Base-by-base conservation (phyloP, 306 rosid genomes). In the Purshia tridentata region DNA sequence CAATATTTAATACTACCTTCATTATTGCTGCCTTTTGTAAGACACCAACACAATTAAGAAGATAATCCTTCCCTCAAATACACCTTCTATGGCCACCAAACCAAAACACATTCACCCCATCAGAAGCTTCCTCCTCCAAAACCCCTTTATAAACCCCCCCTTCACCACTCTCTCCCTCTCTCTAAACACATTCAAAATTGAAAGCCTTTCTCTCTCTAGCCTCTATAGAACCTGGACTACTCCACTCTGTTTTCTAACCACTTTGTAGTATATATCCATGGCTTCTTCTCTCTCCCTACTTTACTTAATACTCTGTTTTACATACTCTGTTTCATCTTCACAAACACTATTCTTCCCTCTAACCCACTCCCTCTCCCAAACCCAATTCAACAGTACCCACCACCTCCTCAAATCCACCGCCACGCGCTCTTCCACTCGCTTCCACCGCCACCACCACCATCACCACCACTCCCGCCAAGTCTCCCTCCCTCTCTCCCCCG, bases 401-500 rank as follows among this genome's bases (percentile, higher is more conserved):
- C 84, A 84, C 56, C 97, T 93, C 47, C 96, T 93, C 76, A 91
- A 91, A 75, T 72, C 91, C 39, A 78, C 92, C 35, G 50, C 97
- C 61, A 8, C 79, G 6, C 94, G 94, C 65, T 93, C 98, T 50
- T 19, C 77, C 48, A 29, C 73, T 2, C 96, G 97, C 60, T 86
- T 86, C 86, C 96, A 67, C 77, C 88, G 23, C 70, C 85, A 59
- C 42, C 84, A 22, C 76, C 76, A 8, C 54, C 78, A 16, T 68
- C 13, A 12, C 35, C 47, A 4, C 14, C 74, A 42, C 67, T 86
- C 53, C 14, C 76, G 16, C 20, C 93, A 90, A 63, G 76, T 91
- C 49, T 93, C 97, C 39, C 91, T 93, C 8, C 91, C 98, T 0
- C 95, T 94, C 9, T 75, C 98, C 7, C 88, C 96, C 0, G 98